A percentile compares a stretch with the other conserved stretches of the same genome.
phyloP scores from a whole-genome alignment of 2,329 filamentous ascomycete genomes.

The Clarireedia paspali region DNA sequence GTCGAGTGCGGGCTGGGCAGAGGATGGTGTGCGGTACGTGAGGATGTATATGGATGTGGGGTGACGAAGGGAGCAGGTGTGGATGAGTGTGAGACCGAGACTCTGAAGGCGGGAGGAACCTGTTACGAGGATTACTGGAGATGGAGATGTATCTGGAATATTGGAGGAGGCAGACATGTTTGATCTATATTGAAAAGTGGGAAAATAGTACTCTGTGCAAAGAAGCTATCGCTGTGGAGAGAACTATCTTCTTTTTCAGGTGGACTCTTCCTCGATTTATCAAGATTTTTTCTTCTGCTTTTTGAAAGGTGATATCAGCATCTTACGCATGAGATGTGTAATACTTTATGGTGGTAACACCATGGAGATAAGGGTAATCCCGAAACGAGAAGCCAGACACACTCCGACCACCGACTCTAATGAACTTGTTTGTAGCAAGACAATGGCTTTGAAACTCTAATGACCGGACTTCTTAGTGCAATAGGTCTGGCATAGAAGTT shows the following conservation, averaged over 20 bases:
- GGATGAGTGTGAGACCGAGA: conserved; percentile 29
- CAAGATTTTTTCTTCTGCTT: not conserved
- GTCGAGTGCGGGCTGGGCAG: conserved; percentile 24
- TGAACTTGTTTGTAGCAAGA: too few species aligned
- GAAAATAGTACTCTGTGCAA: not conserved
- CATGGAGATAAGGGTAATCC: not conserved
- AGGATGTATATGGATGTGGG: conserved; percentile 26
- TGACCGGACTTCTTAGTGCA: too few species aligned
- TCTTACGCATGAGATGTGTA: not conserved
- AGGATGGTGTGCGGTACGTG: conserved; percentile 19
- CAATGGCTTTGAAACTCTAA: too few species aligned
- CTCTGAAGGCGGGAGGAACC: not conserved
- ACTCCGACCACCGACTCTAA: not conserved
- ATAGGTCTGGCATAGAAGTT: too few species aligned
- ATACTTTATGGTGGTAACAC: not conserved
- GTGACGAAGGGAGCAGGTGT: conserved; percentile 24
- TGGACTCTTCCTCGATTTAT: not conserved
- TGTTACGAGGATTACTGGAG: not conserved
- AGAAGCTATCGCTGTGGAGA: not conserved
- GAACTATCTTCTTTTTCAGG: not conserved
- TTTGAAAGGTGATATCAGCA: not conserved
- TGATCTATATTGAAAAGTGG: not conserved
- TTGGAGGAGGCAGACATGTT: not conserved
- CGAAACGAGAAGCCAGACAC: not conserved
- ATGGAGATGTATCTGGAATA: not conserved